Conservation (phyloP, 768 basidiomycete genomes). For the Baorangia bicolor region DNA sequence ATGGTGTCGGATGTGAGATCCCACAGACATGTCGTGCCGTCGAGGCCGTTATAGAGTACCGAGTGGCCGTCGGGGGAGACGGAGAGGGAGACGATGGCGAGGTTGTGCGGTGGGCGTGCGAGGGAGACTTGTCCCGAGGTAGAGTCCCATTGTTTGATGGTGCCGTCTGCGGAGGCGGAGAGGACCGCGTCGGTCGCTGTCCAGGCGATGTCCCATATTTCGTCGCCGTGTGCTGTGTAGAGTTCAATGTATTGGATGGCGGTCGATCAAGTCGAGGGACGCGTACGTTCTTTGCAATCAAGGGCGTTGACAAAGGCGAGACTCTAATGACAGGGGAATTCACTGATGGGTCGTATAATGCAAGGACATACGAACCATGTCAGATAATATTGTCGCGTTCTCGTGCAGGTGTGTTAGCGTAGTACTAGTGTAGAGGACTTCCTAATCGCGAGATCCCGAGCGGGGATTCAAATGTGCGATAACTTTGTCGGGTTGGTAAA, state of each 20-base stretch:
- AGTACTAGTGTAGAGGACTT: neutral
- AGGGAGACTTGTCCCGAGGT: constrained; percentile 60
- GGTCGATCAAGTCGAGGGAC: constrained; percentile 13
- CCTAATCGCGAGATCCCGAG: constrained; percentile 43
- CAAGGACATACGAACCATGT: constrained; percentile 30
- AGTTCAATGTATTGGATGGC: constrained; percentile 1
- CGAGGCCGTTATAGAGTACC: constrained; percentile 79
- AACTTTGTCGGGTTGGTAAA: constrained; percentile 38
- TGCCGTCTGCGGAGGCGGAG: constrained; percentile 77
- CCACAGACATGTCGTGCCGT: constrained; percentile 78
- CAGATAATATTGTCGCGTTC: neutral
- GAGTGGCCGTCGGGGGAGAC: constrained; percentile 60
- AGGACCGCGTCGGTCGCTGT: constrained; percentile 61
- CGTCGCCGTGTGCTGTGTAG: constrained; percentile 67
- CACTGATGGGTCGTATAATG: constrained; percentile 4
- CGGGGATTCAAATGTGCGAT: constrained; percentile 49
- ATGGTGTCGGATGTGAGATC: constrained; percentile 63
- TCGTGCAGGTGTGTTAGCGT: neutral
- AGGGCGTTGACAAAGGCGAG: constrained; percentile 71
- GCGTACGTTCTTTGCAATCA: constrained; percentile 75
- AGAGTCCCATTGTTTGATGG: constrained; percentile 71
- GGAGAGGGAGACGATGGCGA: constrained; percentile 82
- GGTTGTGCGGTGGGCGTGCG: constrained; percentile 70
- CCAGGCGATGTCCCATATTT: constrained; percentile 79
- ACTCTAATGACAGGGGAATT: constrained; percentile 46